Percentiles rank a stretch among this genome's conserved stretches.
phyloP scores from a whole-genome alignment of 176 grass and related monocot genomes.

The Musa troglodytarum region DNA sequence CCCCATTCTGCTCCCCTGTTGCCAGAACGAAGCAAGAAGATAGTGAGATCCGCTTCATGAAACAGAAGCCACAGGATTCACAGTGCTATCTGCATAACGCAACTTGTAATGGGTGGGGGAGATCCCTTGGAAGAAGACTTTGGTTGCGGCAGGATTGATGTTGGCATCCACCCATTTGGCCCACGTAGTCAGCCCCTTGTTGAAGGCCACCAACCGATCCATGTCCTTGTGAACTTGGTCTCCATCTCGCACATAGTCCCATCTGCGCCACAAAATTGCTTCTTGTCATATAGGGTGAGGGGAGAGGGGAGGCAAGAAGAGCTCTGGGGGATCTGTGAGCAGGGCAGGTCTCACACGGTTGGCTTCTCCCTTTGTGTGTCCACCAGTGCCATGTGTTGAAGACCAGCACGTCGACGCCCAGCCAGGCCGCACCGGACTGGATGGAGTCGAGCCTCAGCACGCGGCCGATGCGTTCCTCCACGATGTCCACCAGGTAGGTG shows the following conservation, averaged over 20 bases:
- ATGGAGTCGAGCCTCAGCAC: constrained; percentile 85
- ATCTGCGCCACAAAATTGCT: constrained; percentile 27
- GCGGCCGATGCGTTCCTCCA: constrained; percentile 44
- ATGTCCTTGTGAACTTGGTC: constrained; percentile 58
- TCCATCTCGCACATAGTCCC: constrained; percentile 81
- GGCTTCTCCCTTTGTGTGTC: constrained; percentile 80
- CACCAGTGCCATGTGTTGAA: constrained; percentile 99
- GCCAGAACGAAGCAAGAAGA: background rate
- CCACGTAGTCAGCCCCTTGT: constrained; percentile 82
- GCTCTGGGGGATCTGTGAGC: background rate
- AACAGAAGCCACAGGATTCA: no score
- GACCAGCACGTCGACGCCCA: constrained; percentile 53
- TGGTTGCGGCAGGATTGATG: constrained; percentile 51
- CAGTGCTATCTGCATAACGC: background rate
- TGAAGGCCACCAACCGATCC: constrained; percentile 78
- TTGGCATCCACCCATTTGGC: constrained; percentile 74
- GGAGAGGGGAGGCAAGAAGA: background rate
- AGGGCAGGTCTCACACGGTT: constrained; percentile 46
- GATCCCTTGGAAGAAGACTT: constrained; percentile 88
- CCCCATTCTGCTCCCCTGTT: constrained; percentile 68
- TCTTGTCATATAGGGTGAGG: background rate
- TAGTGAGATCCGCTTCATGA: background rate
- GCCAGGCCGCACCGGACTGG: constrained; percentile 52
- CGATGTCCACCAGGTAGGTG: constrained; percentile 90
- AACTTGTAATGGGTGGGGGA: constrained; percentile 87